Evolutionary conservation across 1,284 basidiomycete genomes (phyloP).

Genomic region (Heimioporus punctisporus): DNA sequence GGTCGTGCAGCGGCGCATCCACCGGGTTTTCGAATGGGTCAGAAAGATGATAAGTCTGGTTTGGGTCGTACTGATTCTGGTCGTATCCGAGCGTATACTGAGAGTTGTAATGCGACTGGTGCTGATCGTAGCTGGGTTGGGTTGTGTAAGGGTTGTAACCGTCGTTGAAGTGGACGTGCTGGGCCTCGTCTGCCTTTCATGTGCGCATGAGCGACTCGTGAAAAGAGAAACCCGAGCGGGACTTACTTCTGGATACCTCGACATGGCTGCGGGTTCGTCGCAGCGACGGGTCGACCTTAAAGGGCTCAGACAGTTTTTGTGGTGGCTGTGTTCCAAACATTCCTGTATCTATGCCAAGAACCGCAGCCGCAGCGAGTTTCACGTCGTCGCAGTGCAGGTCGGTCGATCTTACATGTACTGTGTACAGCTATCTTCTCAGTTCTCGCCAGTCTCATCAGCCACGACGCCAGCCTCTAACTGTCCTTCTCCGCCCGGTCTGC

Average conservation of each 20-base stretch:
- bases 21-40: constrained; percentile 25
- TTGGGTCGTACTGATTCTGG: constrained; percentile 28
- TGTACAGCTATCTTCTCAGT: background rate
- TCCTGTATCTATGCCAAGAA: background rate
- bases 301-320: background rate
- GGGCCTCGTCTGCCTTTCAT: constrained; percentile 54
- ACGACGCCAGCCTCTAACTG: constrained; percentile 4
- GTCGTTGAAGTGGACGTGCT: constrained; percentile 57
- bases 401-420: too few relatives aligned
- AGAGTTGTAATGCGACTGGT: constrained; percentile 17
- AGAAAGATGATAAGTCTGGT: constrained; percentile 23
- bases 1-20: constrained; percentile 22
- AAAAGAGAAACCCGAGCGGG: background rate
- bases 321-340: constrained; percentile 16
- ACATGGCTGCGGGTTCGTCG: constrained; percentile 34
- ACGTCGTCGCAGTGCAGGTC: constrained; percentile 18
- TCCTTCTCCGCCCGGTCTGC: background rate
- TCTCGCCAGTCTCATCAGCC: background rate
- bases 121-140: constrained; percentile 25
- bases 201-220: constrained; percentile 2
- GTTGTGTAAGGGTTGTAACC: constrained; percentile 49
- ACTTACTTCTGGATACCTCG: constrained; percentile 44
- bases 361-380: too few relatives aligned
- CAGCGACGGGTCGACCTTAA: background rate
- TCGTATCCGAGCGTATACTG: constrained; percentile 17